phyloP scores from a whole-genome alignment of 177 flowering plant species.

The Vitis hybrid region DNA sequence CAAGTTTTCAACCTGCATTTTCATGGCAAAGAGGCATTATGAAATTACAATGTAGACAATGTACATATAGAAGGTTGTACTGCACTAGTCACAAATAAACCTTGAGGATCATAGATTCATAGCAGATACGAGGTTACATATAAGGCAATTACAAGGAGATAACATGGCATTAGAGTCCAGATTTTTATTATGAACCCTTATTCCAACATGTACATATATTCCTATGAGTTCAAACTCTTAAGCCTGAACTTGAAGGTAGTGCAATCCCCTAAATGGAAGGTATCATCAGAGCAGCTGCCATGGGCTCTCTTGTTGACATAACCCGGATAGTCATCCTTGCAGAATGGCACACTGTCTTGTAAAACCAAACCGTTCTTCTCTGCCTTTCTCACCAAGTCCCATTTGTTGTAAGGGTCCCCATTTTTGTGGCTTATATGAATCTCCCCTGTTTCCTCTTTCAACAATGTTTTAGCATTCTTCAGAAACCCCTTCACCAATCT shows the following conservation, averaged over 20 bases:
- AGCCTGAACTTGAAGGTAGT: slow-evolving; percentile 39
- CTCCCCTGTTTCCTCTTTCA: slow-evolving; percentile 31
- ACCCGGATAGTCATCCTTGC: slow-evolving; percentile 38
- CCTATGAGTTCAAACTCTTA: background rate
- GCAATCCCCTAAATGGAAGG: slow-evolving; percentile 35
- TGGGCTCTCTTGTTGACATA: slow-evolving; percentile 49
- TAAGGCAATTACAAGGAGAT: no score
- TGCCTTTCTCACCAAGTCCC: slow-evolving; percentile 39
- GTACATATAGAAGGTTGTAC: no score
- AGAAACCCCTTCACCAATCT: slow-evolving; percentile 31
- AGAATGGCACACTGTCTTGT: slow-evolving; percentile 29
- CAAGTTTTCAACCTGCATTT: no score
- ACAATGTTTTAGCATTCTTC: slow-evolving; percentile 28
- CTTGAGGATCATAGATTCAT: no score
- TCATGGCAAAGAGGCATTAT: no score
- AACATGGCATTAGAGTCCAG: no score
- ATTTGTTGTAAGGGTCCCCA: slow-evolving; percentile 30
- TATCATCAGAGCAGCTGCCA: slow-evolving; percentile 25
- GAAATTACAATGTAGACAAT: no score
- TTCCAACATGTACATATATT: no score
- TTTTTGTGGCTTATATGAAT: slow-evolving; percentile 39
- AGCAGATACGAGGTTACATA: no score
- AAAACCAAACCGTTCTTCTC: slow-evolving; percentile 38
- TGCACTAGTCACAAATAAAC: no score
- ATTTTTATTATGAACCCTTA: no score